Base-by-base conservation (phyloP, 495 filamentous ascomycete genomes). In the Penicillium diatomitis region DNA sequence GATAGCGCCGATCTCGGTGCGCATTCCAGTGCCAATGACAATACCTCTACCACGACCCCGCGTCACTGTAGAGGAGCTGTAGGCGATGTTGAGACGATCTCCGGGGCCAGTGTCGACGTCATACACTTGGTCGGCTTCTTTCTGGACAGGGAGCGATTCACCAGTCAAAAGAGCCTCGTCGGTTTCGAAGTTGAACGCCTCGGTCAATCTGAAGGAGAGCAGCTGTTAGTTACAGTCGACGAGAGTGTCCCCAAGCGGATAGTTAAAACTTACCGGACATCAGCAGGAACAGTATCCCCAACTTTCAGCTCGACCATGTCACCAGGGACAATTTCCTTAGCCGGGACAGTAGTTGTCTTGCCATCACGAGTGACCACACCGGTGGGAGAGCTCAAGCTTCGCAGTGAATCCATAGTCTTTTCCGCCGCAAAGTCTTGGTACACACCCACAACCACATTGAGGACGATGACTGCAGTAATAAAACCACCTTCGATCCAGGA, bases 261-360 rank as follows among this genome's bases (percentile, higher is more conserved):
- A 29, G 29, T 30, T 38, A 32, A 37, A 20, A 50, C 69, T 41
- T 52, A 74, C 69, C 71, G 53, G 34, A 73, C 44, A 62, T 91
- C 88, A 9, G 88, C 88, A 9, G 88, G 88, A 3, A 91, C 78
- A 2, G 84, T 88, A 65, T 91, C 88, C 32, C 88, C 88, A 56
- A 87, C 87, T 73, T 88, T 89, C 38, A 94, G 64, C 43, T 84
- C 75, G 38, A 88, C 71, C 57, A 92, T 77, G 63, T 84, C 81
- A 12, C 82, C 82, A 5, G 76, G 78, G 3, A 85, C 79, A 38
- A 81, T 68, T 46, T 81, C 77, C 27, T 59, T 62, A 8, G 78
- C 76, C 8, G 76, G 69, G 28, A 85, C 65, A 12, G 68, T 79
- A 37, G 69, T 46, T 44, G 69, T 71, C 49, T 75, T 66, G 0